phyloP scores from a whole-genome alignment of 2,329 filamentous ascomycete species.

The Juglanconis sp. region DNA sequence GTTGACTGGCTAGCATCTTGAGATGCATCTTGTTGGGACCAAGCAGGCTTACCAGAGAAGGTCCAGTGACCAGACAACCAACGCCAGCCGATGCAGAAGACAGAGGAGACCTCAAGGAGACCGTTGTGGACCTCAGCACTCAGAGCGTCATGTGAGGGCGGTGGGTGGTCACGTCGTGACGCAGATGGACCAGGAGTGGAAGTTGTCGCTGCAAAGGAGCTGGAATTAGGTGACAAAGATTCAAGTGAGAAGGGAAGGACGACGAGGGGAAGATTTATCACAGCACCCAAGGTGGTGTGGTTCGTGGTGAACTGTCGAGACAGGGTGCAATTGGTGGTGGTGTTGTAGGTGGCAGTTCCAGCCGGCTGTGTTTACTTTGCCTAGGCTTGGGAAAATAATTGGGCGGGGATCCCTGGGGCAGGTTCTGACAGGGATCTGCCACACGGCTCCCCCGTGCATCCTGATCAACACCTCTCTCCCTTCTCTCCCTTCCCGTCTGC shows the following conservation, averaged over 20 bases:
- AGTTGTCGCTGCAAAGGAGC: no score
- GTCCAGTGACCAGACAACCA: not conserved
- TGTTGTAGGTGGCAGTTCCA: not conserved
- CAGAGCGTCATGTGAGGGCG: no score
- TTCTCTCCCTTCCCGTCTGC: no score
- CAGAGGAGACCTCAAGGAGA: not conserved
- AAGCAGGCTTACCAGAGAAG: conserved; percentile 1
- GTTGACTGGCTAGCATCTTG: not conserved
- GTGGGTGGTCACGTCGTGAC: no score
- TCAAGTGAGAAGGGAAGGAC: no score
- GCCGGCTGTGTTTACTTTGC: conserved; percentile 1
- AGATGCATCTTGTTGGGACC: no score
- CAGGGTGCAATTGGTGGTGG: not conserved
- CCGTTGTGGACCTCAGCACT: no score
- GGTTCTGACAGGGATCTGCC: not conserved
- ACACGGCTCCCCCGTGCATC: not conserved
- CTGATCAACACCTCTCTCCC: no score
- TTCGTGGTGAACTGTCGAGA: not conserved
- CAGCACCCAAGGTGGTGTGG: not conserved
- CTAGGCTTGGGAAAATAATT: not conserved
- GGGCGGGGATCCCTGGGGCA: not conserved
- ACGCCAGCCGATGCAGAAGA: conserved; percentile 9
- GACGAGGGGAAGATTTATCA: no score
- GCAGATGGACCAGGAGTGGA: no score
- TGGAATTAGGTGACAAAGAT: no score